Percentiles rank a stretch among this genome's conserved stretches.
These are phyloP conservation scores for Penicillium atrosanguineum DNA, from an alignment of 495 filamentous ascomycete species.

Conservation along the genomic window DNA sequence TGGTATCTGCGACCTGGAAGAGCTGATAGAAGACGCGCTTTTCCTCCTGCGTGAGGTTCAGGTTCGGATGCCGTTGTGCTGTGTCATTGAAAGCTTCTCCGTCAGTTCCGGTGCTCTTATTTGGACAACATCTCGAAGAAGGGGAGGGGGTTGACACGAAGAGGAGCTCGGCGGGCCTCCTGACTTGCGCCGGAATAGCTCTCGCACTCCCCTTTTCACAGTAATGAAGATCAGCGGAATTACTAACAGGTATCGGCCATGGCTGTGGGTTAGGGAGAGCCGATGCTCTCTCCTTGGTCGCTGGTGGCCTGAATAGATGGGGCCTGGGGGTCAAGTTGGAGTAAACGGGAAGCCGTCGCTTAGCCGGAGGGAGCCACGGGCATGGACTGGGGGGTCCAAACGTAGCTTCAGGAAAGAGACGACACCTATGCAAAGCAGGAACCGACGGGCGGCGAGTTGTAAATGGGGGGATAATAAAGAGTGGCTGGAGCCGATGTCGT, in stretches of 20 bases:
- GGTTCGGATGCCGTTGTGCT: slow-evolving; percentile 56
- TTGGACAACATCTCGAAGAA: slow-evolving; percentile 1
- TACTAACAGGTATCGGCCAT: slow-evolving; percentile 44
- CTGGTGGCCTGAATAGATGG: slow-evolving; percentile 20
- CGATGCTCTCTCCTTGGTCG: slow-evolving; percentile 29
- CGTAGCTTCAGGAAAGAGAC: slow-evolving; percentile 13
- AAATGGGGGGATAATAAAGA: slow-evolving; percentile 15
- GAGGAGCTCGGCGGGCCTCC: slow-evolving; percentile 27
- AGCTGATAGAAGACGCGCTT: slow-evolving; percentile 90
- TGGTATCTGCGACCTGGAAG: slow-evolving; percentile 84
- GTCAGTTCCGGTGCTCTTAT: slow-evolving; percentile 23
- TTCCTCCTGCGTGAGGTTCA: slow-evolving; percentile 88
- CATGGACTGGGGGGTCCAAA: slow-evolving; percentile 29
- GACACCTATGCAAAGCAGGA: slow-evolving; percentile 5
- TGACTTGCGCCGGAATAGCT: slow-evolving; percentile 23
- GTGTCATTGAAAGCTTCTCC: slow-evolving; percentile 10
- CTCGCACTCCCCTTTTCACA: neutral
- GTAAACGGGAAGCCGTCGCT: slow-evolving; percentile 22
- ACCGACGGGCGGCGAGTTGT: neutral
- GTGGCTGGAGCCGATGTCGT: slow-evolving; percentile 27
- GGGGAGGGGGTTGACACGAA: slow-evolving; percentile 12
- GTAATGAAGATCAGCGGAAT: neutral
- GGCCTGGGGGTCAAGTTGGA: slow-evolving; percentile 16
- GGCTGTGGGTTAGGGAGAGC: slow-evolving; percentile 34
- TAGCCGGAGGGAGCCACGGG: slow-evolving; percentile 28